phyloP scores from a whole-genome alignment of 129 eudicot species.

The Logfia minima region DNA sequence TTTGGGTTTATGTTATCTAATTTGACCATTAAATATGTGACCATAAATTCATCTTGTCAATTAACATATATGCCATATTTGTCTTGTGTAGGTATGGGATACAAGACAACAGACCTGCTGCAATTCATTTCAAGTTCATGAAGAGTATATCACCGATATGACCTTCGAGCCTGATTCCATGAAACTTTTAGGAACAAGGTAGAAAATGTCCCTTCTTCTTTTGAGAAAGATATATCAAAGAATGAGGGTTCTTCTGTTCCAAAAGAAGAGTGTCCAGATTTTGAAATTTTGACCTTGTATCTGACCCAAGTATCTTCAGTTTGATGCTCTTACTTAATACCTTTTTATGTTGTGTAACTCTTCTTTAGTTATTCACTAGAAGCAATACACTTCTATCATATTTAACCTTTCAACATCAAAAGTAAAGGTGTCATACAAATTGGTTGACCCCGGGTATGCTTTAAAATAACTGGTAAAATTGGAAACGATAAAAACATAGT shows the following conservation, averaged over 20 bases:
- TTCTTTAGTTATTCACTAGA: background rate
- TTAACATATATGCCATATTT: constrained; percentile 6
- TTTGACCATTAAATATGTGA: background rate
- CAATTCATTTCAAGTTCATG: constrained; percentile 71
- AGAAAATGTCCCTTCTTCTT: background rate
- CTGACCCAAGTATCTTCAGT: background rate
- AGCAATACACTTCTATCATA: background rate
- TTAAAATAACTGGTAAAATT: background rate
- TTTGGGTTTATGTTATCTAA: background rate
- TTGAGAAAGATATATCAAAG: background rate
- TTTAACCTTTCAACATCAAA: too few species aligned
- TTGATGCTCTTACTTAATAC: background rate
- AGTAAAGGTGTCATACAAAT: background rate
- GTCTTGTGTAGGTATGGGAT: constrained; percentile 77
- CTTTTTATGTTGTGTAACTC: background rate
- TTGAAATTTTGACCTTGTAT: background rate
- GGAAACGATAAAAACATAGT: background rate
- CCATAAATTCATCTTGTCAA: background rate
- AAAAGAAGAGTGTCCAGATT: background rate
- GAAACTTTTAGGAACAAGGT: constrained; percentile 91
- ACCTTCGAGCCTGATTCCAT: constrained; percentile 84
- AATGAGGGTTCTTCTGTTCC: background rate
- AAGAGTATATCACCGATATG: constrained; percentile 92
- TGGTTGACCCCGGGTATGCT: background rate
- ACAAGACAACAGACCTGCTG: constrained; percentile 92